These are phyloP conservation scores for Leersia perrieri DNA, from an alignment of 176 grass and related monocot species.

Conservation along the genomic window DNA sequence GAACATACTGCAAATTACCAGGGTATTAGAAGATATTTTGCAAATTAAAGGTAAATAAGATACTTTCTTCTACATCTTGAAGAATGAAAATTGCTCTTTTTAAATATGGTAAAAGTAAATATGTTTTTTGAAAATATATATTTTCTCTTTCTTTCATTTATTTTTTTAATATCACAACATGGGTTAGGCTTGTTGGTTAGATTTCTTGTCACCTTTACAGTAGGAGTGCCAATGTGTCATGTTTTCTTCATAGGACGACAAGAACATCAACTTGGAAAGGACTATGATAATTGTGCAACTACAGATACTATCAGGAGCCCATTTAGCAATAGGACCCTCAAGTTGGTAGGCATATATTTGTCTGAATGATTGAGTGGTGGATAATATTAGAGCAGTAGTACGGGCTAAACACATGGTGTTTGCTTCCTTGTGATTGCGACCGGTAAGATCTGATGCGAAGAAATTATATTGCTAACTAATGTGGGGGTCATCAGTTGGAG, in stretches of 20 bases:
- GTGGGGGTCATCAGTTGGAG: background rate
- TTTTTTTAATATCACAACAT: background rate
- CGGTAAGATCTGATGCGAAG: conserved; percentile 18
- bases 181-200: background rate
- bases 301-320: conserved; percentile 6
- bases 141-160: no score
- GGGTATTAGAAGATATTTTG: background rate
- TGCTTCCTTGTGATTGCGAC: conserved; percentile 27
- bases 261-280: background rate
- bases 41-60: background rate
- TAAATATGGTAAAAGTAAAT: background rate
- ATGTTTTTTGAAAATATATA: no score
- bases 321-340: conserved; percentile 11
- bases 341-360: background rate
- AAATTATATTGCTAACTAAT: background rate
- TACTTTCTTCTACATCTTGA: background rate
- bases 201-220: background rate
- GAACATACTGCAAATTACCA: background rate
- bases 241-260: background rate
- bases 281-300: background rate
- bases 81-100: background rate
- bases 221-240: background rate
- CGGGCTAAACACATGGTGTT: conserved; percentile 35
- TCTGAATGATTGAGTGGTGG: conserved; percentile 38
- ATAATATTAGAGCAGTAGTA: conserved; percentile 19